A percentile compares a stretch with the other conserved stretches of the same genome.
phyloP scores from a whole-genome alignment of 2,329 filamentous ascomycete species.

The Penicillium italicum region DNA sequence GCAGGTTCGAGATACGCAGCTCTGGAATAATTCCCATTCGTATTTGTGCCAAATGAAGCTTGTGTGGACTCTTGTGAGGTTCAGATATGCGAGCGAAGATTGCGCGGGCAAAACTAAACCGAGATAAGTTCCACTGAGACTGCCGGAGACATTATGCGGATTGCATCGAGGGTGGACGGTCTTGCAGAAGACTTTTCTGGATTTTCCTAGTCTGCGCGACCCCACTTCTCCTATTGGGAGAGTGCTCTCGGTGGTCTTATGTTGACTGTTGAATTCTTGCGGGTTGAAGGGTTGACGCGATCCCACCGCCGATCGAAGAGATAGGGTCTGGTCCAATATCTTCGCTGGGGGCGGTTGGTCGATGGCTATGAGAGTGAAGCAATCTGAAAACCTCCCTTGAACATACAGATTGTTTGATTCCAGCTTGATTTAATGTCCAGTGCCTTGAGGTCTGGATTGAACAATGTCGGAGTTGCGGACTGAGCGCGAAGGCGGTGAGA shows the following conservation, averaged over 20 bases:
- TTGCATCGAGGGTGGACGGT: background rate
- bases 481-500: conserved; percentile 2
- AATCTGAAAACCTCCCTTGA: background rate
- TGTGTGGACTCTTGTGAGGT: background rate
- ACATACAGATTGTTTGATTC: background rate
- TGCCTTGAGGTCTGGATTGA: background rate
- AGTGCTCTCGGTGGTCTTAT: background rate
- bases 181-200: background rate
- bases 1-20: background rate
- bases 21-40: background rate
- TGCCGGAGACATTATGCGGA: conserved; percentile 17
- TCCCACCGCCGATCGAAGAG: conserved; percentile 1
- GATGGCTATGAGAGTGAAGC: background rate
- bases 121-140: conserved; percentile 13
- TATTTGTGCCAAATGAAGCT: background rate
- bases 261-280: conserved; percentile 1
- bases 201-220: background rate
- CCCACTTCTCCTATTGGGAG: background rate
- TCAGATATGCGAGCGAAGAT: conserved; percentile 13
- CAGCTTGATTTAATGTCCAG: background rate
- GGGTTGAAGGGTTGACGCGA: conserved; percentile 1
- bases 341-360: background rate
- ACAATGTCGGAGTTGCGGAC: conserved; percentile 8
- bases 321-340: background rate
- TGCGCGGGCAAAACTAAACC: conserved; percentile 17